Conservation (phyloP, 2,329 filamentous ascomycete species). For the Macrophomina pseudophaseolina region DNA sequence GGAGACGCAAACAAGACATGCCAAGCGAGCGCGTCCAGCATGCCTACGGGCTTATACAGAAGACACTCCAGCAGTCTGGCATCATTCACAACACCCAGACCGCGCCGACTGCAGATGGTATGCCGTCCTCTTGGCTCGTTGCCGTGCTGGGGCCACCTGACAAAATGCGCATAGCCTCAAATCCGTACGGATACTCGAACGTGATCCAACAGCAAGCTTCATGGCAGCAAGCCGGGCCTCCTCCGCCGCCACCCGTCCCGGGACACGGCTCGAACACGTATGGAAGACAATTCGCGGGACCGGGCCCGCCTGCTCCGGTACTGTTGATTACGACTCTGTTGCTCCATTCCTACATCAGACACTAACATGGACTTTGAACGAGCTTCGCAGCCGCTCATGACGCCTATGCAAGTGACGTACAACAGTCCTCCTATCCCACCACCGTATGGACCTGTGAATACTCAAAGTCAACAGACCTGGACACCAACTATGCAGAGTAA, state of each 20-base stretch:
- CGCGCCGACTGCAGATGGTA: background rate
- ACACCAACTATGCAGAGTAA: background rate
- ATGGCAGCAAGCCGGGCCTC: constrained; percentile 10
- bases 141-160: background rate
- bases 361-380: background rate
- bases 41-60: constrained; percentile 19
- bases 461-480: constrained; percentile 2
- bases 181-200: constrained; percentile 11
- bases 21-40: constrained; percentile 20
- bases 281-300: background rate
- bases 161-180: background rate
- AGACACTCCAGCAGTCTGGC: constrained; percentile 17
- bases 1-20: background rate
- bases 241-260: constrained; percentile 1
- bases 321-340: background rate
- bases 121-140: background rate
- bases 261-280: background rate
- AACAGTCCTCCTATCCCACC: constrained; percentile 3
- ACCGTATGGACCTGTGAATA: constrained; percentile 1
- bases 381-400: background rate
- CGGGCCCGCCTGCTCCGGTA: constrained; percentile 2
- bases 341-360: background rate
- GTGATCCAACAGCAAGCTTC: constrained; percentile 8
- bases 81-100: background rate
- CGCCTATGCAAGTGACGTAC: background rate